Base-by-base conservation (phyloP, 768 basidiomycete genomes). In the Russula dissimulans region DNA sequence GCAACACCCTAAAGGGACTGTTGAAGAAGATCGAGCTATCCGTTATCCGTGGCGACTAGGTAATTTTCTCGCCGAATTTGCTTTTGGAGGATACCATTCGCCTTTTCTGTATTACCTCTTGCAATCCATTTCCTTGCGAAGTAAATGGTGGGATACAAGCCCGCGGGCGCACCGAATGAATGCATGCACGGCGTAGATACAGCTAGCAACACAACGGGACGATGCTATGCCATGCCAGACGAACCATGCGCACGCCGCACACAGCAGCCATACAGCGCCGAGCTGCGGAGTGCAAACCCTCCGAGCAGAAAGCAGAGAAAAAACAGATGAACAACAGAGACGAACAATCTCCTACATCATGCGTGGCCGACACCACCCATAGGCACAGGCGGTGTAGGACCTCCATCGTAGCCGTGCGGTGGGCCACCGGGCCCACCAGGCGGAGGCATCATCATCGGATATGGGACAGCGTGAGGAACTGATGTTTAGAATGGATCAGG, bases 361-460 rank as follows among this genome's bases (percentile, higher is more conserved):
- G 83, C 82, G 67, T 89, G 88, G 50, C 76, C 75, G 41, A 76
- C 74, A 59, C 86, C 87, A 60, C 87, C 86, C 89, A 91, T 89
- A 52, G 77, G 84, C 55, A 86, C 86, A 29, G 83, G 86, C 55
- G 81, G 83, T 38, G 84, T 80, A 59, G 83, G 82, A 17, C 79
- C 81, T 61, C 79, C 82, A 48, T 91, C 88, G 72, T 91, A 91
- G 38, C 79, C 81, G 69, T 90, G 81, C 8, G 79, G 89, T 63
- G 85, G 86, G 43, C 81, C 81, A 46, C 76, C 79, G n/a, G 73
- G 75, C 59, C 77, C 81, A 52, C 85, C 84, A 14, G 86, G 86
- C 57, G 86, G 87, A 56, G 84, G 87, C 86, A 91, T 90, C 89
- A 92, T 92, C 87, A 90, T 89, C n/a, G 81, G 86, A 71, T 92